Base-by-base conservation (phyloP, 1,284 basidiomycete species). In the Puccinia triticina region DNA sequence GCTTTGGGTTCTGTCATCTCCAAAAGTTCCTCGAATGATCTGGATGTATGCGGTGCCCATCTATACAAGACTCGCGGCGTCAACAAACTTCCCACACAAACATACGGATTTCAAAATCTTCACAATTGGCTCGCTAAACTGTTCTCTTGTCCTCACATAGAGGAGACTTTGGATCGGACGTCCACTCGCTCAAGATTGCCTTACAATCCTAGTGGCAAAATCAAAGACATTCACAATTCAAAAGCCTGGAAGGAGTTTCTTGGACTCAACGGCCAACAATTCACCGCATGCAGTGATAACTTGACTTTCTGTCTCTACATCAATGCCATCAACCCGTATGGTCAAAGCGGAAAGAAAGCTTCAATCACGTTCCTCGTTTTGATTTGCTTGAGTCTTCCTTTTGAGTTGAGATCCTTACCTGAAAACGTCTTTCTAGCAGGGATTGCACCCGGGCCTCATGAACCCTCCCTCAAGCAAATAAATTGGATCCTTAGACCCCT, bases 351-450 rank as follows among this genome's bases (percentile, higher is more conserved):
- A 10, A 55, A 71, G n/a, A 48, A 79, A 18, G 48, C 34, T 11
- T 71, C 77, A 0, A 72, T 79, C 18, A 79, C 77, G 1, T 69
- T 79, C n/a, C 64, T 79, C 26, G 26, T 79, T 37, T 46, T 71
- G 16, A 71, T 71, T 1, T 79, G 64, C 53, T 18, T 71, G 5
- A 57, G 48, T 40, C 77, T 79, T n/a, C 88, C 88, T 8, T 84
- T 84, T 0, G 48, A 83, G 4, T 50, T 87, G n/a, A 86, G 88
- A 0, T 87, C 86, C 80, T 84, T 84, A 21, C 67, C 83, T 0
- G 86, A 89, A 72, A 88, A 89, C 67, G 84, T 88, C 16, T 88
- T 85, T 77, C 84, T 89, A 12, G 86, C 86, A 12, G 87, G 87
- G 0, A 83, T 89, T 18, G 86, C 86, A 87, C 88, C 86, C 7